Base-by-base conservation (phyloP, 2,329 filamentous ascomycete genomes). In the Blastomyces parvus region DNA sequence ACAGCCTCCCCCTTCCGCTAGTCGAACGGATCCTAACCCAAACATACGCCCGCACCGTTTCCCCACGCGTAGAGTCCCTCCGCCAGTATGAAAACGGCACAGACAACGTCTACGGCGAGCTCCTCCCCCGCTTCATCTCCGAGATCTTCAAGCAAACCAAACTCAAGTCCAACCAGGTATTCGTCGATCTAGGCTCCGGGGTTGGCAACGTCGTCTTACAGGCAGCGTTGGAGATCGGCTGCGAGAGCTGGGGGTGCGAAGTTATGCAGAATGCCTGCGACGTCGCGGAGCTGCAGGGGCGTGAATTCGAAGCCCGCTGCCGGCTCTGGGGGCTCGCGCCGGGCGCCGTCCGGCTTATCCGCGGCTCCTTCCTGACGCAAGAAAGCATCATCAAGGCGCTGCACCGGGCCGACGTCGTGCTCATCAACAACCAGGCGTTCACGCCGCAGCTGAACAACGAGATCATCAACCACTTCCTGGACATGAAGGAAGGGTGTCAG, bases 361-460 rank as follows among this genome's bases (percentile, higher is more conserved):
- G 87, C 53, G 94, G 91, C 11, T 90, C 96, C 73, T 97, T 99
- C 71, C 85, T 91, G 11, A 85, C 86, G 67, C 89, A 88, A 68
- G 74, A 83, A 19, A 81, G 82, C 64, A 90, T 97, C 59, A 82
- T 87, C 64, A 82, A 86, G 30, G 87, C 87, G 8, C 82, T 99
- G 59, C 88, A 88, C 74, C 85, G 87, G 62, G 93, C 94, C 1
- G 94, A 99, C 73, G 92, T 97, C n/a, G 85, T 99, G 22, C 83
- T 99, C 33, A 93, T 97, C 70, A 99, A 99, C 80, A 99, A 99
- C 77, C 92, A 97, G 77, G 94, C 91, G 2, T 99, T 99, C 76
- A 92, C 88, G 6, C 88, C 92, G 17, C 83, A 88, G 69, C 84
- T 97, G 62, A 99, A 97, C 76, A 88, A 90, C 71, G 85, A 86